Evolutionary conservation across 768 basidiomycete species (phyloP), one percentile per base, ranked within the genome.

Genomic region (Royoungia palumana): DNA sequence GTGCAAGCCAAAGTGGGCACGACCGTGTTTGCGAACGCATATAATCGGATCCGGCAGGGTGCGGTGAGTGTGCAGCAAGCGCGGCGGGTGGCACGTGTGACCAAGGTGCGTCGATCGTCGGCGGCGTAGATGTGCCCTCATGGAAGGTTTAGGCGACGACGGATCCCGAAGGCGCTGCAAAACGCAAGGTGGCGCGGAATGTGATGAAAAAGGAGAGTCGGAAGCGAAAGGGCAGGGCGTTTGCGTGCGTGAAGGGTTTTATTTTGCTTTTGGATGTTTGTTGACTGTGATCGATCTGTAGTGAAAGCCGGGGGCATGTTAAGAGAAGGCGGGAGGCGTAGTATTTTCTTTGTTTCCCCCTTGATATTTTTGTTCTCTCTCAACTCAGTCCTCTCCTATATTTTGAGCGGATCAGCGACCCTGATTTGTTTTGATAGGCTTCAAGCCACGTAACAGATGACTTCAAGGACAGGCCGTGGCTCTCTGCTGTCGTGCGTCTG

Each of bases 1-100:
- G 70, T 99, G 4, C 94, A 94, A 64, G 66, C 70, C 39, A 92
- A 91, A 76, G 85, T 97, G 37, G 94, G 94, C 28, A 80, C 83
- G n/a, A 87, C 87, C 8, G 81, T 79, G 57, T 98, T 96, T 67
- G 81, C 93, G 1, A 66, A 67, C 11, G 77, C 78, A 0, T 96
- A 96, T 72, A 92, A 83, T 56, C 78, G 78, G 50, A 86, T 97
- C 46, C 77, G 93, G 34, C 86, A 92, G 62, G 73, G 79, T 25
- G 79, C 81, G 2, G 67, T 85, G 20, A 77, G 74, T 21, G 76
- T 89, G 13, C 78, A 85, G 47, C 77, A 85, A 46, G 89, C 87
- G 39, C 75, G 95, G 25, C 86, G 84, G 62, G 77, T 79, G 0
- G 79, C 77, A 1, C 70, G 78, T 32, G 78, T 78, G 27, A 66